Evolutionary conservation across 345 rosid genomes (phyloP).

Genomic region (Sonneratia alba): DNA sequence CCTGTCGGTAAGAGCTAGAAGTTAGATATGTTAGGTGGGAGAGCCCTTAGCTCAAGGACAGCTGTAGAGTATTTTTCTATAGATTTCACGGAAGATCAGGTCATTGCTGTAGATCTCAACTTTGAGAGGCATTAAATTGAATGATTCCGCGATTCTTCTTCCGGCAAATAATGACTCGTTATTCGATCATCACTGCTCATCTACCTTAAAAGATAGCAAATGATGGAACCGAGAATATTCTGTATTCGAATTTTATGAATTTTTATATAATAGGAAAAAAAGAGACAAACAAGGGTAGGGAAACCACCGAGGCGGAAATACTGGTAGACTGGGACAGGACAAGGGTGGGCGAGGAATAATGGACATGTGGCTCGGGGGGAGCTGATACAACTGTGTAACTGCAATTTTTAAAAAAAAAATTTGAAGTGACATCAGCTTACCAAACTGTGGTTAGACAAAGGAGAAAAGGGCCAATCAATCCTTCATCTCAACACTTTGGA

Average conservation of each 20-base stretch:
- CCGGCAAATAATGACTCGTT: too few relatives aligned
- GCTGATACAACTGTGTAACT: background rate
- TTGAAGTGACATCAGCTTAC: background rate
- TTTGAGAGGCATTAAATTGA: background rate
- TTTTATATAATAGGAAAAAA: too few relatives aligned
- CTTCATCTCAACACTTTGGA: background rate
- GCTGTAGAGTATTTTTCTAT: background rate
- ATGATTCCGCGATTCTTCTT: background rate
- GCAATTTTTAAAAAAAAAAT: background rate
- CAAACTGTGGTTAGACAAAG: background rate
- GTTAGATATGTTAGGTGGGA: background rate
- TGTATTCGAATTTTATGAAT: too few relatives aligned
- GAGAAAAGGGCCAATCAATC: background rate
- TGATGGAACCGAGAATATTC: too few relatives aligned
- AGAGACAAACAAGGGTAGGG: too few relatives aligned
- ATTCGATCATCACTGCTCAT: too few relatives aligned
- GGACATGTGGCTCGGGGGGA: background rate
- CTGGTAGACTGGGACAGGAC: background rate
- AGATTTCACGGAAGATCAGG: background rate
- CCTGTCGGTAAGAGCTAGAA: background rate
- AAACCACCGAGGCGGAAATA: too few relatives aligned
- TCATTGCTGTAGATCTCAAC: background rate
- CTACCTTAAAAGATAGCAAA: too few relatives aligned
- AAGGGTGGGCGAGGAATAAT: background rate
- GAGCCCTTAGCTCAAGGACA: background rate